A percentile compares a stretch with the other conserved stretches of the same genome.
Conservation (phyloP, 208 protist genomes). For the Naegleria fowleri region DNA sequence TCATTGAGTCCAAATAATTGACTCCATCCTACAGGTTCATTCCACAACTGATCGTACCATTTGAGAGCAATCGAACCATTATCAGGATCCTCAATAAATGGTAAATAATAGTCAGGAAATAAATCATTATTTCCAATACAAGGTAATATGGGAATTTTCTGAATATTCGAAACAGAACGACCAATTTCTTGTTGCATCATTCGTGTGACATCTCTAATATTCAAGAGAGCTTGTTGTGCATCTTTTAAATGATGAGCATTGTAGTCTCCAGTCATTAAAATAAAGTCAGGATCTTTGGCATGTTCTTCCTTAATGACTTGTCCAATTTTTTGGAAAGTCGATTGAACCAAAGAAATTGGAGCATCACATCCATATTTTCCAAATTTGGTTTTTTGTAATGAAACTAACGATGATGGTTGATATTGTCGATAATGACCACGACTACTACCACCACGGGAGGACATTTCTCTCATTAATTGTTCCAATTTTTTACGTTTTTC, state of each 20-base stretch:
- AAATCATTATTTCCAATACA: constrained; percentile 22
- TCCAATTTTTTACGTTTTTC: background rate
- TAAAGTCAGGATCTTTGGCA: background rate
- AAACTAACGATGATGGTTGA: too few relatives aligned
- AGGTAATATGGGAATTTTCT: background rate
- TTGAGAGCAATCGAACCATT: background rate
- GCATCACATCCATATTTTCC: constrained; percentile 3
- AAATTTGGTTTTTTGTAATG: background rate
- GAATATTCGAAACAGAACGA: background rate
- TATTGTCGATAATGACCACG: too few relatives aligned
- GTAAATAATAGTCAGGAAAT: constrained; percentile 10
- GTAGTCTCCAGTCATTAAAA: background rate
- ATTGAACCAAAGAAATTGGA: background rate
- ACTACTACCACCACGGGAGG: too few relatives aligned
- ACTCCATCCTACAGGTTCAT: background rate
- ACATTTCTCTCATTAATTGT: too few relatives aligned
- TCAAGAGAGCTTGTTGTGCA: background rate
- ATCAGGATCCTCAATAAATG: constrained; percentile 9
- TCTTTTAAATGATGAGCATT: background rate
- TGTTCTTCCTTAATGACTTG: background rate
- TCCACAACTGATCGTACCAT: background rate
- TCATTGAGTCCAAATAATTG: background rate
- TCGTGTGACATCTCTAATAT: background rate
- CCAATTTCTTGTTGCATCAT: background rate
- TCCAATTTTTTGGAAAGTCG: background rate